Evolutionary conservation across 352 stramenopile species (phyloP), one percentile per base, ranked within the genome.

Genomic region (Pythium guiyangense): DNA sequence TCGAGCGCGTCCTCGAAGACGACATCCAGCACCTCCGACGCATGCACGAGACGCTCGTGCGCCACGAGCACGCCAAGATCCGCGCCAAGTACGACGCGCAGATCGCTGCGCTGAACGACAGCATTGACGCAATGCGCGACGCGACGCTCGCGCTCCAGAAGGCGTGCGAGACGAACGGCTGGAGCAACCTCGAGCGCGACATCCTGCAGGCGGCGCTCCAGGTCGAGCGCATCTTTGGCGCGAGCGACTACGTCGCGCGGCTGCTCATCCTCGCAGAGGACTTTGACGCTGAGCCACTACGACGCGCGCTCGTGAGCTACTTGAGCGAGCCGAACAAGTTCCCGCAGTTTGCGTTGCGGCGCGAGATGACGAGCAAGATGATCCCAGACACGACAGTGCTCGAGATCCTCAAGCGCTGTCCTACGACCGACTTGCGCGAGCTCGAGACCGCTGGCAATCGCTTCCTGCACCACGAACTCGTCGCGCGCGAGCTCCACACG

Each of bases 251-350:
- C 39, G 57, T 92, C 0, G 60, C 90, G 20, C 82, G 79, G 0
- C 57, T 92, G 3, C 64, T 92, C 18, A 86, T 92, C 54, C 65
- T 92, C 1, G 76, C 82, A 0, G 79, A 92, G 55, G 82, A 92
- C 46, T 51, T 92, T 1, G 77, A 90, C 18, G 77, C 73, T 6
- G 71, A 80, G n/a, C 60, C 67, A 0, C 64, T 92, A 17, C 69
- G 78, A 3, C 67, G 77, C 8, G 79, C 77, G 5, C 40, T 89
- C 15, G 59, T 88, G 9, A 63, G 53, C 3, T 92, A 90, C 49
- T 59, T 92, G 9, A 78, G 73, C 39, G 73, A 77, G 43, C 49
- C 64, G 3, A 47, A 61, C 12, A 74, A 62, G 34, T 64, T 90
- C 2, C 74, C 70, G 4, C 79, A 92, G 43, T 92, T 90, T 31